These are phyloP conservation scores for Lentinus brumalis DNA, from an alignment of 768 basidiomycete species.

Conservation along the genomic window DNA sequence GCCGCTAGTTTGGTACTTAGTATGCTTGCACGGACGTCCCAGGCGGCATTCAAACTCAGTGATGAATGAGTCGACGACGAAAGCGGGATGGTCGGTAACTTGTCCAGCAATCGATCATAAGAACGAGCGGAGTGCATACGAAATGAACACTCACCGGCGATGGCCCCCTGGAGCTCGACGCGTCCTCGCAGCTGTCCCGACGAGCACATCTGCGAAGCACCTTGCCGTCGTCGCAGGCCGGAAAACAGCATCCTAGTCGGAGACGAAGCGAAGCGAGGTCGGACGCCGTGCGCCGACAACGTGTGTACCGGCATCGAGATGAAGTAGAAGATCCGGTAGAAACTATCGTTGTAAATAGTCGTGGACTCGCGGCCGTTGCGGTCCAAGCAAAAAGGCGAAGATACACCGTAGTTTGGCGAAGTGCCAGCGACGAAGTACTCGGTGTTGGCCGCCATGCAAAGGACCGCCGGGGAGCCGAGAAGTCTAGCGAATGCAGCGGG, in stretches of 20 bases:
- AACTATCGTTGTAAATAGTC: neutral
- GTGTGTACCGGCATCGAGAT: neutral
- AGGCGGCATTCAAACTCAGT: neutral
- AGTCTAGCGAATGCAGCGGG: slow-evolving; percentile 5
- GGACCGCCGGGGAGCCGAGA: slow-evolving; percentile 1
- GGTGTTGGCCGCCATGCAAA: neutral
- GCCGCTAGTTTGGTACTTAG: neutral
- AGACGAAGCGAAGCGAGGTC: neutral
- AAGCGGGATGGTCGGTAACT: neutral
- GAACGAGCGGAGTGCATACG: neutral
- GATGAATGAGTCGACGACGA: neutral
- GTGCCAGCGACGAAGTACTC: neutral
- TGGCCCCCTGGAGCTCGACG: neutral
- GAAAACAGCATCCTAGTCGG: neutral
- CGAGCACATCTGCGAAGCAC: neutral
- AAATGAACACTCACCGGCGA: neutral
- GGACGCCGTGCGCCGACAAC: neutral
- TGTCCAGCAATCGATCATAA: neutral
- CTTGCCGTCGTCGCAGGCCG: neutral
- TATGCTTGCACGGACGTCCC: neutral
- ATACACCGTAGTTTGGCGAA: neutral
- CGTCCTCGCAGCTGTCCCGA: neutral
- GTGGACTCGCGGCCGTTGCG: neutral
- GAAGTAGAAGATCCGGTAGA: neutral
- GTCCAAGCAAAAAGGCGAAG: neutral